Base-by-base conservation (phyloP, 192 early-diverging fungal genomes). In the Endogone sp. region DNA sequence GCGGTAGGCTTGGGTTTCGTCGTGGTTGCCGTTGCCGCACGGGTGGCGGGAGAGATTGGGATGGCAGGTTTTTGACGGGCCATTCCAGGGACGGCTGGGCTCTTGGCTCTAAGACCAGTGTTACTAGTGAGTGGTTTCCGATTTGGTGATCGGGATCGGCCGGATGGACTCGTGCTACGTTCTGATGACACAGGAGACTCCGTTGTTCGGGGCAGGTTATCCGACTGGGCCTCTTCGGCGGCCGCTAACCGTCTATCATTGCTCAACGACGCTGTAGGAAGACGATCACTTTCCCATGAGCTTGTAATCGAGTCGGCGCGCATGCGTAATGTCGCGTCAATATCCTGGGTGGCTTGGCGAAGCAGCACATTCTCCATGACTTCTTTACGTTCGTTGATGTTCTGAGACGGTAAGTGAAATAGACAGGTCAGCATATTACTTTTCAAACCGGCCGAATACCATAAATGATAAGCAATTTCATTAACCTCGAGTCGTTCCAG, bases 291-390 rank as follows among this genome's bases (percentile, higher is more conserved):
- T n/a, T n/a, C n/a, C n/a, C n/a, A n/a, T n/a, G n/a, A n/a, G 37
- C 37, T 16, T 16, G 16, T 49, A 16, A 49, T 16, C 16, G 37
- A 49, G 37, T 49, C 37, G 37, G 37, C 37, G 37, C 37, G 37
- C 37, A 49, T 49, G 37, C 37, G 37, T 57, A 55, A 56, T 8
- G 65, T 67, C 22, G 65, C 56, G 44, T 67, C 65, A 21, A 67
- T 55, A 26, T 67, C 65, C 44, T 67, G 65, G 4, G 75, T 76
- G 26, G 70, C 75, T 60, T 76, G 75, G 26, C 71, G 58, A 26
- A 58, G 62, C 6, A 76, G 57, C 20, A 76, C 71, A 65, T 76
- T 76, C 49, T 72, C 75, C 56, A 76, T 62, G 3, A 72, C 63
- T 55, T 71, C 70, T 56, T 71, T 68, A 2, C 71, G 65, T 56